phyloP scores from a whole-genome alignment of 2,329 filamentous ascomycete genomes.

The Volutella citrinella region DNA sequence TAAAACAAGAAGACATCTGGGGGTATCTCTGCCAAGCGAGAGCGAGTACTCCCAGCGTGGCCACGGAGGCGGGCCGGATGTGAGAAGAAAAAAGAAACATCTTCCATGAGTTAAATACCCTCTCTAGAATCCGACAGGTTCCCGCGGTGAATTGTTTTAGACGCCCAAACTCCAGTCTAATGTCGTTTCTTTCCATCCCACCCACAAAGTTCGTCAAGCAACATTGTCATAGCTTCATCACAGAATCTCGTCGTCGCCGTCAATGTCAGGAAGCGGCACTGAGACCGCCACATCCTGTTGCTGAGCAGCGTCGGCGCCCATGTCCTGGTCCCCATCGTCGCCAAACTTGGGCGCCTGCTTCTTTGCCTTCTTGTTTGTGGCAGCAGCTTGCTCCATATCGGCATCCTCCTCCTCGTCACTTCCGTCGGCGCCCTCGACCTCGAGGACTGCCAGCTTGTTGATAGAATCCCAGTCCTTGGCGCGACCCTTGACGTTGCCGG shows the following conservation, averaged over 20 bases:
- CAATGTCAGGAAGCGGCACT: constrained; percentile 18
- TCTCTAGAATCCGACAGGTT: too few relatives aligned
- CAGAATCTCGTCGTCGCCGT: constrained; percentile 33
- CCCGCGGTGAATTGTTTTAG: constrained; percentile 21
- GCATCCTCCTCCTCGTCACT: constrained; percentile 22
- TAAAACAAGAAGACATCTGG: constrained; percentile 19
- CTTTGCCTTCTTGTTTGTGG: too few relatives aligned
- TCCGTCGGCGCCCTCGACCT: too few relatives aligned
- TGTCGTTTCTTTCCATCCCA: constrained; percentile 6
- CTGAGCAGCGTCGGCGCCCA: constrained; percentile 23
- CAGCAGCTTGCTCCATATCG: constrained; percentile 2
- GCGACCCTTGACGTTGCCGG: constrained; percentile 45
- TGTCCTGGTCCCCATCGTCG: constrained; percentile 38
- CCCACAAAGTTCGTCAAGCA: too few relatives aligned
- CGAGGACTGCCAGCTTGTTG: constrained; percentile 39
- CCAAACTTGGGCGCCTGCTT: too few relatives aligned
- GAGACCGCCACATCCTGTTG: constrained; percentile 1
- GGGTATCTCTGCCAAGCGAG: constrained; percentile 20
- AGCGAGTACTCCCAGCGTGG: too few relatives aligned
- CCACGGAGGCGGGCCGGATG: too few relatives aligned
- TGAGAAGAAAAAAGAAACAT: constrained; percentile 8
- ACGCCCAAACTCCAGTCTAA: constrained; percentile 25
- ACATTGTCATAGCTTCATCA: constrained; percentile 15
- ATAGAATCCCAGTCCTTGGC: constrained; percentile 58
- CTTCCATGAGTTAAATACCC: constrained; percentile 17